Evolutionary conservation across 306 rosid species (phyloP).

Genomic region (Quercus alba): DNA sequence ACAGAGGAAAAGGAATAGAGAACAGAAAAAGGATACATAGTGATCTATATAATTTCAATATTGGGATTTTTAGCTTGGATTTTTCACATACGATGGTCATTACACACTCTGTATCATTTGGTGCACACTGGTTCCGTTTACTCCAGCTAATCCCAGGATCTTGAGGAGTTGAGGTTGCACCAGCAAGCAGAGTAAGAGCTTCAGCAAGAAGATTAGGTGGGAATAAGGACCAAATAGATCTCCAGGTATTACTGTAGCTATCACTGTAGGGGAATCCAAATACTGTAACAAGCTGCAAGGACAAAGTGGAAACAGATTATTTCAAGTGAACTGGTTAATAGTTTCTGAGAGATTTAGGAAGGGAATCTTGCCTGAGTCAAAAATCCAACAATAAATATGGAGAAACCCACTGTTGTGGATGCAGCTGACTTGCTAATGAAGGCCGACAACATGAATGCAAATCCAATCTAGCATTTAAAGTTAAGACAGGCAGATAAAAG

Average conservation of each 20-base stretch:
- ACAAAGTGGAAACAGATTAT: conserved; percentile 20
- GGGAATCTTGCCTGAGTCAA: conserved; percentile 69
- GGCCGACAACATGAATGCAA: conserved; percentile 82
- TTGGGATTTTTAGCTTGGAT: conserved; percentile 15
- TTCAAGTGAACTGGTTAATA: conserved; percentile 9
- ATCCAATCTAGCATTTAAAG: conserved; percentile 57
- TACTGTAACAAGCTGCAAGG: conserved; percentile 47
- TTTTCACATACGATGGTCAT: conserved; percentile 62
- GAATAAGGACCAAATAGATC: conserved; percentile 64
- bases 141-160: conserved; percentile 78
- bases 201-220: conserved; percentile 84
- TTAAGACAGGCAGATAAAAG: conserved; percentile 2
- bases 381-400: conserved; percentile 61
- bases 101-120: conserved; percentile 40
- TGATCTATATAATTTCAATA: not conserved
- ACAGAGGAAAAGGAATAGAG: conserved; percentile 7
- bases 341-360: conserved; percentile 15
- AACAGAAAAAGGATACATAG: conserved; percentile 1
- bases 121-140: conserved; percentile 47
- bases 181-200: conserved; percentile 54
- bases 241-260: conserved; percentile 6
- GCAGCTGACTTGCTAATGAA: conserved; percentile 81
- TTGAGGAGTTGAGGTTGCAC: conserved; percentile 51
- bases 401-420: conserved; percentile 72
- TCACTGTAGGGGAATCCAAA: conserved; percentile 55